Evolutionary conservation across 2,329 filamentous ascomycete species (phyloP), one percentile per base, ranked within the genome.

Genomic region (Cercospora berteroae): DNA sequence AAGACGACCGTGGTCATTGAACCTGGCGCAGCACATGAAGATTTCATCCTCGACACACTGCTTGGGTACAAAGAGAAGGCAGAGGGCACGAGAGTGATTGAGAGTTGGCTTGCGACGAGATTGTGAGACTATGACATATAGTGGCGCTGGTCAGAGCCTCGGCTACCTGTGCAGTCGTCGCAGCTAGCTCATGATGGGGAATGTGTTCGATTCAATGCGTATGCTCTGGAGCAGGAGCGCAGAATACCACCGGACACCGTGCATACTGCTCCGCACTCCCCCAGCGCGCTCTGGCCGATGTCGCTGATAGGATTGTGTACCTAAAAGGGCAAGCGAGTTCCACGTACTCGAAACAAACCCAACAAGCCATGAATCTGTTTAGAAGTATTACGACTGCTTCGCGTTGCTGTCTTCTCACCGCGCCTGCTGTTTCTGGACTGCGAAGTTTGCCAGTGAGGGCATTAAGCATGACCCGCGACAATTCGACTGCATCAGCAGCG

Each of bases 41-140:
- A 81, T 70, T 79, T 80, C 73, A 78, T 82, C 33, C 66, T 81
- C 0, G 80, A 82, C 66, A 70, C 73, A n/a, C 50, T 80, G 3
- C 48, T 82, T 29, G 80, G 80, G 1, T 80, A 80, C 58, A 78
- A 77, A 56, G 74, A 75, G 73, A 68, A 80, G 75, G 55, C 77
- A 69, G 48, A 80, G 73, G 74, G 74, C 2, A 75, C 79, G 31
- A 68, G 70, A 20, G 73, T 78, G n/a, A 71, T 83, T 2, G 74
- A 80, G 63, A 73, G 73, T 4, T 83, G 80, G 80, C 72, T 80
- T 8, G 75, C 72, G 60, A 72, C 77, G 42, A 80, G 78, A 69
- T 66, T 80, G 39, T 80, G 48, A 52, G 18, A 20, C 48, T 25
- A 25, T 52, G 52, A 29, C 52, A 31, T 57, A 20, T 7, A 29